Percentiles rank a stretch among this genome's conserved stretches.
These are phyloP conservation scores for Pinus albicaulis DNA, from an alignment of 75 land plant genomes.

Conservation along the genomic window DNA sequence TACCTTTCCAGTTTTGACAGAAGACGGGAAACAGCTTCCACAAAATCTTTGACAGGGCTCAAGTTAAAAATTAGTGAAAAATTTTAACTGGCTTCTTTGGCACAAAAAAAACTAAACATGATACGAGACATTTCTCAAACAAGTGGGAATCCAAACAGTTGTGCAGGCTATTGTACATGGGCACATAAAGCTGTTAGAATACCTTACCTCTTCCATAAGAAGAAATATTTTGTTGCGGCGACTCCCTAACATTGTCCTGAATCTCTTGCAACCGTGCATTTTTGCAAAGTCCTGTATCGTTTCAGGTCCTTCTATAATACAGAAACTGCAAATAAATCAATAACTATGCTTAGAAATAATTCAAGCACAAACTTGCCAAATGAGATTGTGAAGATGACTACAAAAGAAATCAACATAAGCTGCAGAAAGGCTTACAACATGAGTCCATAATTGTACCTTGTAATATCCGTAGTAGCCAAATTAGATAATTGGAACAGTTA, in stretches of 20 bases:
- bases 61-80: constrained; percentile 1
- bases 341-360: constrained; percentile 94
- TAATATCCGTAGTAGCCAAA: background rate
- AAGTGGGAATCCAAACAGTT: background rate
- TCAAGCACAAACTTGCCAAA: background rate
- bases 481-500: background rate
- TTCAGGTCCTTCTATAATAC: constrained; percentile 95
- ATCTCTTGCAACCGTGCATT: constrained; percentile 87
- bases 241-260: constrained; percentile 81
- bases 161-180: too few species aligned
- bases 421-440: background rate
- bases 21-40: background rate
- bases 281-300: constrained; percentile 88
- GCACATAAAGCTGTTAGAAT: background rate
- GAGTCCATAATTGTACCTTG: background rate
- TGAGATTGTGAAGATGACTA: background rate
- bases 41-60: background rate
- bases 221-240: constrained; percentile 92
- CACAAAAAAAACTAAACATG: background rate
- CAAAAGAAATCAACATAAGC: background rate
- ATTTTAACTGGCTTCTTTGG: too few species aligned
- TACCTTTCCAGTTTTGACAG: background rate
- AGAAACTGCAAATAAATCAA: constrained; percentile 62
- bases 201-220: constrained; percentile 92
- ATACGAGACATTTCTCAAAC: constrained; percentile 2